phyloP scores from a whole-genome alignment of 208 protist species.

The Acanthamoeba triangularis region DNA sequence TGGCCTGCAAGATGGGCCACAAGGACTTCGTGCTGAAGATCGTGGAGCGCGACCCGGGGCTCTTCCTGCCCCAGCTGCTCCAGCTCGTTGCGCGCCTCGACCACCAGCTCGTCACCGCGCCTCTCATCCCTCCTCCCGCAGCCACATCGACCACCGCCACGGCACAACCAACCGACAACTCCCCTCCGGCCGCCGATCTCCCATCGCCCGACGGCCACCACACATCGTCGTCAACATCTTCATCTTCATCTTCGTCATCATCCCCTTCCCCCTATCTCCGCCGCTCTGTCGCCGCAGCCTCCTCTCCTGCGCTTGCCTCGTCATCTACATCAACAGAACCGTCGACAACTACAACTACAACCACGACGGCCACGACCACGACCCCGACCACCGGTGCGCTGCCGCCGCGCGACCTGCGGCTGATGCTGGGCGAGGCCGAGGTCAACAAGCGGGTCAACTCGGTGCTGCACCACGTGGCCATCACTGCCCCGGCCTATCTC shows the following conservation, averaged over 20 bases:
- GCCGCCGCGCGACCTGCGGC: neutral
- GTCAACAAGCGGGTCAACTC: neutral
- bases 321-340: neutral
- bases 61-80: conserved; percentile 17
- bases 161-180: neutral
- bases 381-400: neutral
- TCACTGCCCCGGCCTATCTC: neutral
- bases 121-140: neutral
- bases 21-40: conserved; percentile 36
- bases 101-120: neutral
- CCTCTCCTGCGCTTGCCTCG: neutral
- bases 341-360: too few relatives aligned
- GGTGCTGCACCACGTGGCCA: neutral
- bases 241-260: neutral
- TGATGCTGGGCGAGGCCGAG: neutral
- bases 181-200: neutral
- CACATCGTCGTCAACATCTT: neutral
- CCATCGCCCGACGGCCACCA: too few relatives aligned
- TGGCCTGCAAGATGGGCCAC: conserved; percentile 48
- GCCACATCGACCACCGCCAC: neutral
- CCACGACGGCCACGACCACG: neutral
- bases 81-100: conserved; percentile 1
- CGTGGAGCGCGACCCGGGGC: neutral
- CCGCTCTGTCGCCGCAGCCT: neutral
- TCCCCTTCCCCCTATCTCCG: neutral